Evolutionary conservation across 2,329 filamentous ascomycete genomes (phyloP), one percentile per base, ranked within the genome.

Genomic region (Sporothrix pseudoabietina): DNA sequence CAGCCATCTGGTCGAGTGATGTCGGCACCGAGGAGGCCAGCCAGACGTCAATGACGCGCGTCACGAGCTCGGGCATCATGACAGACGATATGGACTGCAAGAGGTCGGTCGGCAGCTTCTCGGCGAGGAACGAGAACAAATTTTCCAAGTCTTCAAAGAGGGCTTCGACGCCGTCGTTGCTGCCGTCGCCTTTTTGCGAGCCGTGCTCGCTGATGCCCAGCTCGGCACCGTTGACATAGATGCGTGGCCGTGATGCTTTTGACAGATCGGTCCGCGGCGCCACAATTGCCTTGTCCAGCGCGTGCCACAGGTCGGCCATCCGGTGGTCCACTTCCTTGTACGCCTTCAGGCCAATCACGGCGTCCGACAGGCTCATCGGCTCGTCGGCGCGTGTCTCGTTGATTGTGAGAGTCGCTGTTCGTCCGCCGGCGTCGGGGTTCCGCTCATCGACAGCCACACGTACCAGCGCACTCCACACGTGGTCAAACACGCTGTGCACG

Each of bases 11-110:
- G 12, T 87, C 85, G 12, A 97, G 84, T 0, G 92, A 91, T 1
- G 91, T 85, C 0, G 96, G 95, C 0, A 99, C 90, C 0, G 90
- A 88, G 16, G 89, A 86, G 44, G 92, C 88, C 8, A 99, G 86
- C 91, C 94, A 97, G 4, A 87, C 85, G 4, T 87, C 87, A 55
- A 94, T 90, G 12, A 98, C 85, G 30, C 88, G 88, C 6, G 88
- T 86, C 9, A 91, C 86, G 10, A 97, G 81, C 54, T 87, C 85
- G 0, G 90, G 90, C 80, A 97, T 88, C 79, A 98, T 88, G 9
- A 88, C 87, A 14, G 87, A 84, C 0, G 92, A 92, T 1, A 98
- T 82, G 0, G 88, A 85, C 65, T 85, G 82, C 1, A 90, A 80
- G 6, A 91, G 82, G 41, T 89, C 85, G 10, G 82, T 73, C 0